Percentiles rank a stretch among this genome's conserved stretches.
Evolutionary conservation across 441 rosid species (phyloP).

Genomic region (Metrosideros polymorpha): DNA sequence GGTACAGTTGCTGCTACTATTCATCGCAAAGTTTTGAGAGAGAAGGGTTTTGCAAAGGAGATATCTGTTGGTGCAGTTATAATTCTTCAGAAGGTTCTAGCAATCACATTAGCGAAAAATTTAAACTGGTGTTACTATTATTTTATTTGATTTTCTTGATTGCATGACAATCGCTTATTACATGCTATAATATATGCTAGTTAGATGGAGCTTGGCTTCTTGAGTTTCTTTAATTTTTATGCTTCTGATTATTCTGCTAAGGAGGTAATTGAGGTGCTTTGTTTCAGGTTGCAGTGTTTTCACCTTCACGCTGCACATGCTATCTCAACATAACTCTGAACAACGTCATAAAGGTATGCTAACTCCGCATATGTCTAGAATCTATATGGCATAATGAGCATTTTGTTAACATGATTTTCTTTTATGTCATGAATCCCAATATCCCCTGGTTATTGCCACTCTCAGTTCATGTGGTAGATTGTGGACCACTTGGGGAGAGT

Average conservation of each 20-base stretch:
- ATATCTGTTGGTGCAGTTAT: slow-evolving; percentile 65
- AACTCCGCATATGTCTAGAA: not conserved
- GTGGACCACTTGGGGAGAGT: not conserved
- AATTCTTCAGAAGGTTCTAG: slow-evolving; percentile 57
- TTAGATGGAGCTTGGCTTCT: not conserved
- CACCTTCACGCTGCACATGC: slow-evolving; percentile 32
- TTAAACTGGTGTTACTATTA: not conserved
- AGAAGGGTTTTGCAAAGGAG: slow-evolving; percentile 46
- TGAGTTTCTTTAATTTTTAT: not conserved
- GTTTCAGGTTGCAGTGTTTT: slow-evolving; percentile 73
- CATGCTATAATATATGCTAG: not conserved
- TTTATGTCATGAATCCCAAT: not conserved
- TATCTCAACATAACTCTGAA: slow-evolving; percentile 68
- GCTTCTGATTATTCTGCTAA: not conserved
- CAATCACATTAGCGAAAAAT: not conserved
- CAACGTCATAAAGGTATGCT: slow-evolving; percentile 68
- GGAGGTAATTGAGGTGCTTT: slow-evolving; percentile 4
- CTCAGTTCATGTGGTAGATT: not conserved
- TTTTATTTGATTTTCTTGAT: not conserved
- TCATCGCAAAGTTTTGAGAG: slow-evolving; percentile 46
- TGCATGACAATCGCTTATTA: not conserved
- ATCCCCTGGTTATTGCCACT: not conserved
- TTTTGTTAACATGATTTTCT: not conserved
- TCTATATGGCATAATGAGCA: not conserved
- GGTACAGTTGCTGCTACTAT: slow-evolving; percentile 67